Evolutionary conservation across 169 alveolate genomes (phyloP), one percentile per base, ranked within the genome.

Genomic region (Fabrea salina): DNA sequence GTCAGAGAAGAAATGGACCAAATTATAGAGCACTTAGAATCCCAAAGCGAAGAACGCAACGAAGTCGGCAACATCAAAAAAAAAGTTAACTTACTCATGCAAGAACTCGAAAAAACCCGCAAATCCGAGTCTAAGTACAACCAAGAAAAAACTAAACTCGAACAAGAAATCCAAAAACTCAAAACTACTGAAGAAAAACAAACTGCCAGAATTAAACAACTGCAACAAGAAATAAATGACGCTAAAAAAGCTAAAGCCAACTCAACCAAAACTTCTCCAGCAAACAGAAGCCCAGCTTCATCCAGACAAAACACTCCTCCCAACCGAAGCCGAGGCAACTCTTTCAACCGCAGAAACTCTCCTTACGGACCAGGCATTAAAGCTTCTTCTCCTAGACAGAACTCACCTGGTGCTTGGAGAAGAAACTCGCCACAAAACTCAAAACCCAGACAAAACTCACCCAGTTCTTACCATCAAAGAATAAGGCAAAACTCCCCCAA

Each of bases 51-150:
- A 16, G 50, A 25, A 22, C 22, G 40, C 32, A 25, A 33, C n/a
- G 56, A 33, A 22, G 16, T 74, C 35, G 50, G 40, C 4, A 35
- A 74, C 16, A 54, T 74, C 19, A 74, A 74, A n/a, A 35, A 25
- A 25, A 74, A 74, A 22, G 81, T 51, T 4, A 19, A 37, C 13
- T 13, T 22, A 32, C 47, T 74, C 25, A 27, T 27, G 13, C 44
- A 43, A 27, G 54, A 70, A 22, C 49, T 70, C 1, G 79, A 70
- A 70, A 70, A 70, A 70, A 27, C 79, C 11, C 67, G 44, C 32
- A 54, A 22, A 8, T 41, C n/a, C 11, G 81, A 74, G 32, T 16
- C 19, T 4, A 27, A 74, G 37, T 13, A 19, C 4, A 53, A 50
- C n/a, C 27, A 3, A 33, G 74, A 51, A 0, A n/a, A 33, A n/a